These are phyloP conservation scores for Hymenoscyphus occultus DNA, from an alignment of 2,329 filamentous ascomycete species.

Conservation along the genomic window DNA sequence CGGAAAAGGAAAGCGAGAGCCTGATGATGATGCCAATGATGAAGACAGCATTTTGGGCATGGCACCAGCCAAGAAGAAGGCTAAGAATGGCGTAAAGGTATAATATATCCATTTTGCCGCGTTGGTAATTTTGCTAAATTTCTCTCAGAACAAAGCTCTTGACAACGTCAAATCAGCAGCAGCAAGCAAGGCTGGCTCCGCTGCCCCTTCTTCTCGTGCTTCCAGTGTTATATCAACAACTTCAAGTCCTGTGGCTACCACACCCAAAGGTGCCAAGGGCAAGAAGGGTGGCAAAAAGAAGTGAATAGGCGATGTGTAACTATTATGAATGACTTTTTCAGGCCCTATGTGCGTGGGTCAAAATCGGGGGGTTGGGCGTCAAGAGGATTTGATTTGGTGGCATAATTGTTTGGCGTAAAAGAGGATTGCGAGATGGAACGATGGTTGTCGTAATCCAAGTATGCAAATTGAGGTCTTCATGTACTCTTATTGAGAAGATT, in stretches of 20 bases:
- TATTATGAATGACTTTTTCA: constrained; percentile 23
- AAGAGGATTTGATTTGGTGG: constrained; percentile 12
- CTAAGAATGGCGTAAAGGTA: constrained; percentile 78
- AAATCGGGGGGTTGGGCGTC: constrained; percentile 22
- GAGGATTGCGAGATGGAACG: not conserved
- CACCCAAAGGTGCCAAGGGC: constrained; percentile 31
- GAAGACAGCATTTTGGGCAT: constrained; percentile 77
- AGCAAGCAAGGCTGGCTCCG: constrained; percentile 71
- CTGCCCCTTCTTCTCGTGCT: constrained; percentile 71
- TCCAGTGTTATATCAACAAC: constrained; percentile 81
- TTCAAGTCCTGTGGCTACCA: constrained; percentile 47
- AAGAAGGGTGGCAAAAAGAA: constrained; percentile 55
- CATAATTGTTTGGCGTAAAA: constrained; percentile 9
- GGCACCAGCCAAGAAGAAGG: constrained; percentile 90
- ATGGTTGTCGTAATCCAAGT: constrained; percentile 5
- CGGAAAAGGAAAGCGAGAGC: constrained; percentile 70
- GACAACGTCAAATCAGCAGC: constrained; percentile 75
- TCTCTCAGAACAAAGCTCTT: constrained; percentile 79
- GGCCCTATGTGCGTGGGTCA: constrained; percentile 20
- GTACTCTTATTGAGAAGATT: constrained; percentile 1
- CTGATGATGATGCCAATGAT: constrained; percentile 78
- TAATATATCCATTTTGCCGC: constrained; percentile 11
- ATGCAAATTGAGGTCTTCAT: not conserved
- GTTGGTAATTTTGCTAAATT: constrained; percentile 20
- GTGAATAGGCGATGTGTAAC: constrained; percentile 29